A percentile compares a stretch with the other conserved stretches of the same genome.
These are phyloP conservation scores for Metschnikowia proteae DNA, from an alignment of 805 yeast species.

Conservation along the genomic window DNA sequence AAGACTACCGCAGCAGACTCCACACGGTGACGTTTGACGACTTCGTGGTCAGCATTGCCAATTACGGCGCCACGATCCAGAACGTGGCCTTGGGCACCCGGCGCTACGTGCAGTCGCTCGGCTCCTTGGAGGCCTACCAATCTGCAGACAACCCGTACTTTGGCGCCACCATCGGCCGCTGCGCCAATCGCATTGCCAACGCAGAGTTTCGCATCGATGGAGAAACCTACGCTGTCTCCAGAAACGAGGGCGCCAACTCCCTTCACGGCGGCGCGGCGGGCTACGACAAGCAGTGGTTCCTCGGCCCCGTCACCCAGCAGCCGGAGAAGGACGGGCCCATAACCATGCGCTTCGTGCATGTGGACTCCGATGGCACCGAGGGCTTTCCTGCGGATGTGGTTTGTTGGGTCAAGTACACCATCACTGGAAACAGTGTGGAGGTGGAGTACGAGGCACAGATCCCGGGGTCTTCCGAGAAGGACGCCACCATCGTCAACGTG, in stretches of 20 bases:
- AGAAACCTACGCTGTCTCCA: slow-evolving; percentile 36
- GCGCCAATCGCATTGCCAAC: slow-evolving; percentile 54
- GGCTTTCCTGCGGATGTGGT: slow-evolving; percentile 61
- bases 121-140: slow-evolving; percentile 28
- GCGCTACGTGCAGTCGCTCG: slow-evolving; percentile 39
- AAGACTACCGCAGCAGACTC: slow-evolving; percentile 28
- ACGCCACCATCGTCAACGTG: slow-evolving; percentile 50
- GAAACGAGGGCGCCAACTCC: slow-evolving; percentile 37
- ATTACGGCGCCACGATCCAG: slow-evolving; percentile 51
- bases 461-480: slow-evolving; percentile 26
- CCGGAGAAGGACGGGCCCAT: slow-evolving; percentile 25
- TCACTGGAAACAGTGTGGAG: slow-evolving; percentile 37
- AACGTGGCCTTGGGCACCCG: slow-evolving; percentile 37
- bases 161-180: slow-evolving; percentile 65
- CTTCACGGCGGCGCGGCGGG: slow-evolving; percentile 57
- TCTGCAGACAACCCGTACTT: slow-evolving; percentile 42
- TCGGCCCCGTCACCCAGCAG: slow-evolving; percentile 50
- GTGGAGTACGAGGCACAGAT: slow-evolving; percentile 46
- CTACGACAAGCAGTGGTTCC: slow-evolving; percentile 46
- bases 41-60: slow-evolving; percentile 41
- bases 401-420: slow-evolving; percentile 44
- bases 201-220: slow-evolving; percentile 44
- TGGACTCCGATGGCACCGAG: slow-evolving; percentile 46
- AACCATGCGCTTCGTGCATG: slow-evolving; percentile 35
- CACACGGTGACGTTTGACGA: slow-evolving; percentile 31